Percentiles rank a stretch among this genome's conserved stretches.
These are phyloP conservation scores for Jackrogersella minutella DNA, from an alignment of 495 filamentous ascomycete genomes.

Conservation along the genomic window DNA sequence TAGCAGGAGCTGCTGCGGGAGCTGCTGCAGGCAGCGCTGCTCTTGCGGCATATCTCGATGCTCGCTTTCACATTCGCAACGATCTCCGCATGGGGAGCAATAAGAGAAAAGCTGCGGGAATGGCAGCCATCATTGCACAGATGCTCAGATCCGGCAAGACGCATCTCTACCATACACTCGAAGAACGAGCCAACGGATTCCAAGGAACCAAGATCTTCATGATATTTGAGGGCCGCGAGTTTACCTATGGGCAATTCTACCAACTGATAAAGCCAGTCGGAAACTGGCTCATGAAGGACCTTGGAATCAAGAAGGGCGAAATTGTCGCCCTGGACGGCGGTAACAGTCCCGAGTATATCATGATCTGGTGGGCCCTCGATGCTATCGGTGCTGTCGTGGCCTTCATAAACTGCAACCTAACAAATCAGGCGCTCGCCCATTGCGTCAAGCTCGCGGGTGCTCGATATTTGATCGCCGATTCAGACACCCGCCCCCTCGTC, in stretches of 20 bases:
- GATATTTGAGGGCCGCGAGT: conserved; percentile 49
- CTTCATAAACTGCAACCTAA: conserved; percentile 55
- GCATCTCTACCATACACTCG: conserved; percentile 43
- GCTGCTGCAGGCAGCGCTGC: conserved; percentile 26
- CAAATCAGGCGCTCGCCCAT: conserved; percentile 44
- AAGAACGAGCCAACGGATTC: conserved; percentile 42
- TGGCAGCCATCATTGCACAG: conserved; percentile 20
- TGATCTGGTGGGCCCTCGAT: conserved; percentile 58
- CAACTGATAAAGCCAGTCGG: conserved; percentile 42
- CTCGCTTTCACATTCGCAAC: conserved; percentile 43
- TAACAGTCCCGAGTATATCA: conserved; percentile 50
- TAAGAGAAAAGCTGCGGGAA: conserved; percentile 1
- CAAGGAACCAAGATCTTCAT: conserved; percentile 44
- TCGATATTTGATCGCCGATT: conserved; percentile 45
- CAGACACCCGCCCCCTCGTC: conserved; percentile 41
- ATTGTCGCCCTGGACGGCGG: conserved; percentile 49
- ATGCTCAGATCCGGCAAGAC: conserved; percentile 29
- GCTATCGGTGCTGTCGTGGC: conserved; percentile 53
- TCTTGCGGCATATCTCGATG: conserved; percentile 27
- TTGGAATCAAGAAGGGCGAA: conserved; percentile 49
- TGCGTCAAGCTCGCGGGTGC: conserved; percentile 46
- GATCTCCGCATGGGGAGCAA: conserved; percentile 36
- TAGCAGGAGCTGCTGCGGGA: conserved; percentile 28
- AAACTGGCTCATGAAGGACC: conserved; percentile 53
- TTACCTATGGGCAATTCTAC: conserved; percentile 47